Conservation (phyloP, 345 rosid species). For the Melaleuca alternifolia region DNA sequence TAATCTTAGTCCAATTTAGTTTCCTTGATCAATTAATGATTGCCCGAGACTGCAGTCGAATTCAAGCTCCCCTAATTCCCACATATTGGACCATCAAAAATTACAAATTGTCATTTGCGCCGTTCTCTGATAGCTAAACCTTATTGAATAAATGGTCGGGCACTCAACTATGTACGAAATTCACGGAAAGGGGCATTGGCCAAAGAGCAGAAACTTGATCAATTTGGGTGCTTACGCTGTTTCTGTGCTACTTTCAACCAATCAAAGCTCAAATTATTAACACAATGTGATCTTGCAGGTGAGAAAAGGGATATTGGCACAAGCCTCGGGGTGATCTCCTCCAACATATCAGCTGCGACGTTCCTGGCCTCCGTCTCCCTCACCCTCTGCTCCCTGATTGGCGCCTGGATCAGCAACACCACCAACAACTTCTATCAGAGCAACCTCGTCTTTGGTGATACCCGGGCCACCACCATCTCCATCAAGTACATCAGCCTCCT, state of each 20-base stretch:
- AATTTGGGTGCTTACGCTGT: neutral
- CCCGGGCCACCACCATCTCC: slow-evolving; percentile 47
- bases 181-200: neutral
- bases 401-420: slow-evolving; percentile 72
- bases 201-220: neutral
- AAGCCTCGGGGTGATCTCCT: slow-evolving; percentile 41
- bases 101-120: neutral
- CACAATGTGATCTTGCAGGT: neutral
- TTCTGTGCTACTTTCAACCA: neutral
- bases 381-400: slow-evolving; percentile 68
- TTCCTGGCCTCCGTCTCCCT: slow-evolving; percentile 55
- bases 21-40: slow-evolving; percentile 2
- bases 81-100: neutral
- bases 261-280: neutral
- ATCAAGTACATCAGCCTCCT: slow-evolving; percentile 65
- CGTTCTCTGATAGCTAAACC: neutral
- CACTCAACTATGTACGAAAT: neutral
- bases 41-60: neutral
- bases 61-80: neutral
- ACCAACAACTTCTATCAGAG: slow-evolving; percentile 34
- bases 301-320: slow-evolving; percentile 30
- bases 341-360: slow-evolving; percentile 64
- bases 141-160: neutral
- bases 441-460: slow-evolving; percentile 57
- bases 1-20: neutral